These are phyloP conservation scores for Scleromitrula shiraiana DNA, from an alignment of 2,329 filamentous ascomycete genomes.

Conservation along the genomic window DNA sequence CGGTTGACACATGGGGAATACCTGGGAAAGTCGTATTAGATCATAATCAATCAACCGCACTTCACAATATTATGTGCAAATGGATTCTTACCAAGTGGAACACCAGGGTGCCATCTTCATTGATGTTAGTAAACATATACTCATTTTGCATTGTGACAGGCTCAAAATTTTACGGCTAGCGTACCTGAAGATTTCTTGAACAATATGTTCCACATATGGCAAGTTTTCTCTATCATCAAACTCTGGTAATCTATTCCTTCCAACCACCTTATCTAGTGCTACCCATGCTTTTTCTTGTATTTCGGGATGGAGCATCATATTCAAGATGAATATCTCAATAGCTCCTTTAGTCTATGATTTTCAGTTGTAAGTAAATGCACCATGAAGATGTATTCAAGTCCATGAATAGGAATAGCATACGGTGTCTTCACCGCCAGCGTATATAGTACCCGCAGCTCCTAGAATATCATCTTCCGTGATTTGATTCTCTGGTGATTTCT, in stretches of 20 bases:
- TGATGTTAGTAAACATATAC: too few relatives aligned
- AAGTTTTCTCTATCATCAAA: slow-evolving; percentile 34
- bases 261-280: slow-evolving; percentile 41
- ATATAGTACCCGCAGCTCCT: slow-evolving; percentile 41
- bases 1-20: slow-evolving; percentile 41
- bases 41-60: background rate
- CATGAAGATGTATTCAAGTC: too few relatives aligned
- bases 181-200: slow-evolving; percentile 36
- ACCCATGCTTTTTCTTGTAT: slow-evolving; percentile 39
- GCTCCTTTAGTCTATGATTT: background rate
- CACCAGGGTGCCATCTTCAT: slow-evolving; percentile 35
- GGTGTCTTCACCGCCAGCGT: slow-evolving; percentile 34
- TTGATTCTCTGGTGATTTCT: background rate
- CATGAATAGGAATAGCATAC: background rate
- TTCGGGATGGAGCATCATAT: slow-evolving; percentile 29
- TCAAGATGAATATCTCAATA: slow-evolving; percentile 32
- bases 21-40: too few relatives aligned
- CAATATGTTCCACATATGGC: slow-evolving; percentile 36
- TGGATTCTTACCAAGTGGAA: background rate
- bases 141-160: too few relatives aligned
- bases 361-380: too few relatives aligned
- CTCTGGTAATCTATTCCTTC: slow-evolving; percentile 9
- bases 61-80: background rate
- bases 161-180: background rate
- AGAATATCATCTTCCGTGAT: slow-evolving; percentile 26